A percentile compares a stretch with the other conserved stretches of the same genome.
Conservation (phyloP, 495 filamentous ascomycete species). For the Margaritispora aquatica region DNA sequence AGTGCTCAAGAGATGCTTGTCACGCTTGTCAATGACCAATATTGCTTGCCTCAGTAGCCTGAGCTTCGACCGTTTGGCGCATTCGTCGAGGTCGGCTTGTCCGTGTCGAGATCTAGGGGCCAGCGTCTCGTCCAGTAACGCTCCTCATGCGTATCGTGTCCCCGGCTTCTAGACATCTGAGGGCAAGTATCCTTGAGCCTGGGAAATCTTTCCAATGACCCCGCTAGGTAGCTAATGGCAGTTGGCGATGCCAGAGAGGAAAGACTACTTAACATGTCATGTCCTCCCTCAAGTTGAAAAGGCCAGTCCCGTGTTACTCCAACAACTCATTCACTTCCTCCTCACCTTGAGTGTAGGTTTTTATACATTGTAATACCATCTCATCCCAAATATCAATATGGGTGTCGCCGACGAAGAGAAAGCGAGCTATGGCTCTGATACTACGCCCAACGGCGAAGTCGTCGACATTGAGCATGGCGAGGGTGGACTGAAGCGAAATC, state of each 20-base stretch:
- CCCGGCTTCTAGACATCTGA: background rate
- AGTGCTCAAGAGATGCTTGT: slow-evolving; percentile 5
- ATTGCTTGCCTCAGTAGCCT: background rate
- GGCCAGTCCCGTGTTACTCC: background rate
- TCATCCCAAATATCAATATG: background rate
- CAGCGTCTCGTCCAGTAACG: background rate
- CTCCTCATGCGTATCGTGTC: background rate
- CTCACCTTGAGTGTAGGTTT: slow-evolving; percentile 7
- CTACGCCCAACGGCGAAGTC: background rate
- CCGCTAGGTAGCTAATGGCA: slow-evolving; percentile 7
- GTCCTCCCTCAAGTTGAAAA: background rate
- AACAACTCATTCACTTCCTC: slow-evolving; percentile 2
- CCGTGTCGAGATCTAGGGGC: slow-evolving; percentile 1
- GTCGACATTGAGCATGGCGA: slow-evolving; percentile 5
- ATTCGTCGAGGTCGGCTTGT: background rate
- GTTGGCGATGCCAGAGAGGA: background rate
- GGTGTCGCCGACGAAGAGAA: slow-evolving; percentile 10
- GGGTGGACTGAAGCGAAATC: slow-evolving; percentile 14
- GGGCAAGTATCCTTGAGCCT: background rate
- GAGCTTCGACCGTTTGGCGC: background rate
- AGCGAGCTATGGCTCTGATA: slow-evolving; percentile 16
- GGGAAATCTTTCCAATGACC: background rate
- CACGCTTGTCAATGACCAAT: slow-evolving; percentile 4
- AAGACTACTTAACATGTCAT: background rate
- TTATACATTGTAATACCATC: background rate